phyloP scores from a whole-genome alignment of 768 basidiomycete genomes.

The Crepidotus variabilis region DNA sequence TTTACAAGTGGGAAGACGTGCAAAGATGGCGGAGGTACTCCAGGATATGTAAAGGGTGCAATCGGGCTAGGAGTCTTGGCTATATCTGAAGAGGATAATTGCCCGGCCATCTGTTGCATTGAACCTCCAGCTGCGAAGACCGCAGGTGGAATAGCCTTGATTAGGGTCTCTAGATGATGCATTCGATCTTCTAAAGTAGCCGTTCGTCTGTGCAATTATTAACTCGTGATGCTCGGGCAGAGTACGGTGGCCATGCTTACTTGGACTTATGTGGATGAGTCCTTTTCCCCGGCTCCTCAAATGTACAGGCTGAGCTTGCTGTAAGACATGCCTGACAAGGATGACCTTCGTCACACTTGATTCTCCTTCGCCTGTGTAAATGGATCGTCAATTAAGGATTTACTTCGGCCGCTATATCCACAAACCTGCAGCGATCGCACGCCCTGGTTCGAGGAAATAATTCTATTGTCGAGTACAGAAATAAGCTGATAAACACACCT shows the following conservation, averaged over 20 bases:
- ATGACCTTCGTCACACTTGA: constrained; percentile 87
- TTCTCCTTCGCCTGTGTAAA: constrained; percentile 64
- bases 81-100: constrained; percentile 20
- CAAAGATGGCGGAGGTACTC: constrained; percentile 76
- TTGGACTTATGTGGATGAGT: constrained; percentile 88
- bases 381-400: constrained; percentile 6
- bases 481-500: constrained; percentile 46
- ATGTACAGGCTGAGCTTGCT: constrained; percentile 78
- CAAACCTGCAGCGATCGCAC: constrained; percentile 89
- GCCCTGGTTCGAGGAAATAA: constrained; percentile 44
- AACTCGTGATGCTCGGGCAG: not conserved
- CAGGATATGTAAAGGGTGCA: constrained; percentile 42
- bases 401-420: constrained; percentile 10
- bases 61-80: constrained; percentile 30
- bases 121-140: constrained; percentile 65
- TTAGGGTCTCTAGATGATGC: constrained; percentile 83
- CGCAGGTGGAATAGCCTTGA: constrained; percentile 79
- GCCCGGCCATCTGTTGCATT: not conserved
- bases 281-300: constrained; percentile 84
- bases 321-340: constrained; percentile 87
- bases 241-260: constrained; percentile 38
- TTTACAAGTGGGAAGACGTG: constrained; percentile 77
- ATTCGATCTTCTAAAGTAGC: constrained; percentile 85
- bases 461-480: not conserved
- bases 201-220: constrained; percentile 49